These are phyloP conservation scores for Pichia kluyveri DNA, from an alignment of 805 yeast genomes.

Conservation along the genomic window DNA sequence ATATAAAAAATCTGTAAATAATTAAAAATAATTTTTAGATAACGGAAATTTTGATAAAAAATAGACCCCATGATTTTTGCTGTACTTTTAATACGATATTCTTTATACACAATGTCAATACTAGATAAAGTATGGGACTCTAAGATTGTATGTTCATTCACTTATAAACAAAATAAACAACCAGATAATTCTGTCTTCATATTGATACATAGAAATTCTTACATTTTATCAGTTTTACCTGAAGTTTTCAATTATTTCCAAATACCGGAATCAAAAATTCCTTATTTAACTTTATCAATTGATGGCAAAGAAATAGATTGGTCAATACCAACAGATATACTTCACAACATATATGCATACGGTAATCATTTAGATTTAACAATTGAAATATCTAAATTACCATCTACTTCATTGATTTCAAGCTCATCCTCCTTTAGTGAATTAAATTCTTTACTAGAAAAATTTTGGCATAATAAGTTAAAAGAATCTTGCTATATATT, in stretches of 20 bases:
- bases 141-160: background rate
- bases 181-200: background rate
- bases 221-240: slow-evolving; percentile 31
- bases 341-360: background rate
- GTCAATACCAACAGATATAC: background rate
- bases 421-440: slow-evolving; percentile 16
- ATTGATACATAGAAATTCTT: slow-evolving; percentile 37
- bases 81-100: too few relatives aligned
- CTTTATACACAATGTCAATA: background rate
- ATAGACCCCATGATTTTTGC: too few relatives aligned
- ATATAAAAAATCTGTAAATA: too few relatives aligned
- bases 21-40: too few relatives aligned
- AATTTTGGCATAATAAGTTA: slow-evolving; percentile 65
- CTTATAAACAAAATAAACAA: background rate
- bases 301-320: background rate
- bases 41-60: too few relatives aligned
- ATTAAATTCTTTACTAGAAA: slow-evolving; percentile 25
- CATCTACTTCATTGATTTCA: background rate
- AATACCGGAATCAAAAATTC: slow-evolving; percentile 23
- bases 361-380: background rate
- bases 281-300: background rate
- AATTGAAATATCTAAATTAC: background rate
- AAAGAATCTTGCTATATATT: slow-evolving; percentile 75
- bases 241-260: slow-evolving; percentile 31
- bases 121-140: background rate